Evolutionary conservation across 23 red algal species (phyloP).

Genomic region (Agarophyton chilense): DNA sequence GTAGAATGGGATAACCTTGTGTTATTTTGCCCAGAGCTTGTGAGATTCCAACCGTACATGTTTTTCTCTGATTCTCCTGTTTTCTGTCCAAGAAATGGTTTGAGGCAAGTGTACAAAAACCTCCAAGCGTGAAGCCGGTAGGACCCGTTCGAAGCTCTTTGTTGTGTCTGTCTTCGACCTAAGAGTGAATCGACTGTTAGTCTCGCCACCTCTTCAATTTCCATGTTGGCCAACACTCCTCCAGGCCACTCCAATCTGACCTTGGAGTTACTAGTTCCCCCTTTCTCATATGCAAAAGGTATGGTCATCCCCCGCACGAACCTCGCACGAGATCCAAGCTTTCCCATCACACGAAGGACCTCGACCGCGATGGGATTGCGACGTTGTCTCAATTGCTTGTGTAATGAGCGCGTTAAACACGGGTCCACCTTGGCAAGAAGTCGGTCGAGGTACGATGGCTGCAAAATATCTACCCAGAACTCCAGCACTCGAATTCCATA

Average conservation of each 20-base stretch:
- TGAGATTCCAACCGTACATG: neutral
- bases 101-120: conserved; percentile 41
- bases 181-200: conserved; percentile 23
- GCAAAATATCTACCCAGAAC: conserved; percentile 99
- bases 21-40: too few relatives aligned
- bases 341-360: conserved; percentile 78
- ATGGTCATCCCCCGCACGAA: neutral
- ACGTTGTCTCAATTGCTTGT: conserved; percentile 42
- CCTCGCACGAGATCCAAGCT: conserved; percentile 69
- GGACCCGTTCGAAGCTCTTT: neutral
- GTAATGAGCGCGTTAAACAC: conserved; percentile 50
- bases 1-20: neutral
- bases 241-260: conserved; percentile 35
- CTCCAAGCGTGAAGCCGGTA: conserved; percentile 49
- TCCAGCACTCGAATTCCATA: conserved; percentile 89
- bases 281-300: conserved; percentile 21
- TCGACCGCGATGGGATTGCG: neutral
- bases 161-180: neutral
- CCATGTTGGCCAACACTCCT: conserved; percentile 1
- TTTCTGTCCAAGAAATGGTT: conserved; percentile 33
- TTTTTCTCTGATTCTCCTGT: neutral
- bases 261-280: neutral
- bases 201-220: conserved; percentile 27
- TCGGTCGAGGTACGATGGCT: conserved; percentile 84
- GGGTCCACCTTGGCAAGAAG: conserved; percentile 81